These are phyloP conservation scores for Botrytis pseudocinerea DNA, from an alignment of 2,329 filamentous ascomycete genomes.

Conservation along the genomic window DNA sequence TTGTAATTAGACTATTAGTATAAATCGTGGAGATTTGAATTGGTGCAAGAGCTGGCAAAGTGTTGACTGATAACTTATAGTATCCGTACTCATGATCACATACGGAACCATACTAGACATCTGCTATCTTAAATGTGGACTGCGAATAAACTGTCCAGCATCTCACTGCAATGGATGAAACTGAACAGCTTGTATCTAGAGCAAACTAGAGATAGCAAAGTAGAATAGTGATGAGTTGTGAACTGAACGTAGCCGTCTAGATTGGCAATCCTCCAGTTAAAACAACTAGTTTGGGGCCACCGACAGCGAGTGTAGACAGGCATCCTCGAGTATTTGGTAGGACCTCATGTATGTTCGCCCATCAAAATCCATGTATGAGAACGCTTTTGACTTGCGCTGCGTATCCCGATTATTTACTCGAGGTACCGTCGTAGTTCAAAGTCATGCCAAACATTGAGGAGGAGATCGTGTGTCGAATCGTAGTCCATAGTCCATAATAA, in stretches of 20 bases:
- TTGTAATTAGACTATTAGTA: slow-evolving; percentile 10
- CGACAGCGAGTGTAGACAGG: neutral
- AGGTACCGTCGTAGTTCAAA: too few relatives aligned
- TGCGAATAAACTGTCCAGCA: neutral
- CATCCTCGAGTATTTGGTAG: neutral
- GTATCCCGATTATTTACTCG: neutral
- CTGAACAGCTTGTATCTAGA: neutral
- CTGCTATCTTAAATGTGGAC: neutral
- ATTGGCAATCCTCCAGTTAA: neutral
- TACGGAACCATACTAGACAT: neutral
- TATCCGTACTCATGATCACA: neutral
- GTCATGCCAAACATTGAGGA: neutral
- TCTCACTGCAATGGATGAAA: neutral
- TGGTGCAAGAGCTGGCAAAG: neutral
- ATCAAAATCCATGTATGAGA: neutral
- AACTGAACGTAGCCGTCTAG: neutral
- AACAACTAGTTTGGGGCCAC: neutral
- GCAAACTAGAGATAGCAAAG: neutral
- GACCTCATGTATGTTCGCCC: neutral
- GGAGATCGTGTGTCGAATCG: neutral
- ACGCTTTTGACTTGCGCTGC: neutral
- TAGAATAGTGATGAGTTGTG: neutral
- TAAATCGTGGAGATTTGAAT: too few relatives aligned
- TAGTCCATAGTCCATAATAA: neutral
- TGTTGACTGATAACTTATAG: neutral